Base-by-base conservation (phyloP, 306 rosid species). In the Cucurbita moschata region DNA sequence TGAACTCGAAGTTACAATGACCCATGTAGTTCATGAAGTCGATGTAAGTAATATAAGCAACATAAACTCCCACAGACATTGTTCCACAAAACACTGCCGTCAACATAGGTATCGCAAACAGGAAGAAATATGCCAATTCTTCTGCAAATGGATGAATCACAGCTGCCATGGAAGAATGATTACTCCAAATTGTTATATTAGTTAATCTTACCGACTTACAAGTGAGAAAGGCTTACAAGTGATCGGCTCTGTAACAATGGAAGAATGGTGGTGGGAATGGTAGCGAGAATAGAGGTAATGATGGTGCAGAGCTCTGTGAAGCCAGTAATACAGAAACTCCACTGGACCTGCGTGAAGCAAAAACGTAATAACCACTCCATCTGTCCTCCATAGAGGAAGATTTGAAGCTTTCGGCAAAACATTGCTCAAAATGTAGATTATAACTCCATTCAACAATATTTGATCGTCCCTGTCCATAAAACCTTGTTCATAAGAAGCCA, bases 21-120 rank as follows among this genome's bases (percentile, higher is more conserved):
- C 88, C 88, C 82, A 85, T 52, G 21, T 85, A 75, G 77, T 85
- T 85, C 88, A 85, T 85, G 59, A 85, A 76, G 61, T 82, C 88
- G 0, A 82, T 67, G 30, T 51, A 85, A 2, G 74, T 71, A 3
- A 82, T 0, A 4, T 82, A 85, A 2, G 64, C 66, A 23, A 10
- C 0, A 64, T 21, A 8, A 21, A 64, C 40, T 44, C 4, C 80
- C 9, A 79, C 3, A 0, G 84, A 82, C 10, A 61, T 60, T 4
- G 84, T 72, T 23, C 77, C 40, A 1, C 73, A 66, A 4, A 47
- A 1, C 1, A 40, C 0, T 1, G 72, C 38, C 8, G 81, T 66
- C 71, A 75, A 3, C 11, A 59, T 0, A 9, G 88, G 88, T 2
- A 77, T 72, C 2, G 70, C 62, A 16, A 85, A 85, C 2, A 82